Percentiles rank a stretch among this genome's conserved stretches.
These are phyloP conservation scores for Rhizopogon vesiculosus DNA, from an alignment of 768 basidiomycete species.

Conservation along the genomic window DNA sequence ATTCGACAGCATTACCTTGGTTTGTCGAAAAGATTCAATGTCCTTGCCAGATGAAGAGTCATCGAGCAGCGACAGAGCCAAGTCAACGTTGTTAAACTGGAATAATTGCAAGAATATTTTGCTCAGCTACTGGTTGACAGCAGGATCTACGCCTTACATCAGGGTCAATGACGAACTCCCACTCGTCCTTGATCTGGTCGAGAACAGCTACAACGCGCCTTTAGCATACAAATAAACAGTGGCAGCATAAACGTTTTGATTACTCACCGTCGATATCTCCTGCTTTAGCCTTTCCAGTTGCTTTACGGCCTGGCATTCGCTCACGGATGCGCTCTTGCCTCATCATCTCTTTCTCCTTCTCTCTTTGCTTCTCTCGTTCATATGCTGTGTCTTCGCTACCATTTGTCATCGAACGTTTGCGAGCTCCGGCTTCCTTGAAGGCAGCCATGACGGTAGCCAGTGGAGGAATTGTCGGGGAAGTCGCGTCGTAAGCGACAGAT, in stretches of 20 bases:
- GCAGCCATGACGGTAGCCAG: conserved; percentile 59
- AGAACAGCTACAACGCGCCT: conserved; percentile 54
- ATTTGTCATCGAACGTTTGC: conserved; percentile 48
- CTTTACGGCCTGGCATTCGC: conserved; percentile 54
- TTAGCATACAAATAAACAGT: neutral
- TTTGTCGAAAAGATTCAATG: conserved; percentile 70
- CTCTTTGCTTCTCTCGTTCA: conserved; percentile 53
- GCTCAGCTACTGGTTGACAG: neutral
- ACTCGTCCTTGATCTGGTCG: conserved; percentile 82
- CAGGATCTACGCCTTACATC: conserved; percentile 47
- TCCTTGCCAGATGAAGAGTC: conserved; percentile 67
- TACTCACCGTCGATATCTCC: conserved; percentile 84
- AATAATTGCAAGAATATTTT: conserved; percentile 5
- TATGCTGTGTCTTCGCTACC: conserved; percentile 52
- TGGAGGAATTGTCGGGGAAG: conserved; percentile 36
- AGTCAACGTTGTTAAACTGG: conserved; percentile 91
- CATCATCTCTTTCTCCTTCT: conserved; percentile 58
- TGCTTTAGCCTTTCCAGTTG: conserved; percentile 50
- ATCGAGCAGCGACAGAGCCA: conserved; percentile 87
- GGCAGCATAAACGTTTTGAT: neutral
- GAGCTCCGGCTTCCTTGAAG: conserved; percentile 57
- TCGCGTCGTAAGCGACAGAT: conserved; percentile 9
- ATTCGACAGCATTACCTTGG: conserved; percentile 72
- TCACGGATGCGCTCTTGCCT: conserved; percentile 69
- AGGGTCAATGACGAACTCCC: conserved; percentile 82